phyloP scores from a whole-genome alignment of 768 basidiomycete genomes.

The Hemileccinum rubropunctum region DNA sequence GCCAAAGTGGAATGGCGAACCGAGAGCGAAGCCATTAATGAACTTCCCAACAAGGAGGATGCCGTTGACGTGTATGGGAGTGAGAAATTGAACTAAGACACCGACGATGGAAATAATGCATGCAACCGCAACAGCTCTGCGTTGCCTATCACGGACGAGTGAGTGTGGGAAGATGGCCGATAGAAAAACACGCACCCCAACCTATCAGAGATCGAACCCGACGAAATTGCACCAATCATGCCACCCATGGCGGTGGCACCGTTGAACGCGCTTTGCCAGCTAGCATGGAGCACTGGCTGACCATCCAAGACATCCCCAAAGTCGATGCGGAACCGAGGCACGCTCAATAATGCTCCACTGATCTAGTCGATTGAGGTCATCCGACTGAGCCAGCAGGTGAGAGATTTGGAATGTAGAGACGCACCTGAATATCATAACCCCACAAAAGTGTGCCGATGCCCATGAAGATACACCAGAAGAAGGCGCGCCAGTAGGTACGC shows the following conservation, averaged over 20 bases:
- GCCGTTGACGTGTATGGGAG: constrained; percentile 20
- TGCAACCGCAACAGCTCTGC: constrained; percentile 22
- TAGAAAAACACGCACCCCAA: constrained; percentile 11
- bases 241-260: constrained; percentile 22
- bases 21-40: constrained; percentile 26
- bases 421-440: constrained; percentile 25
- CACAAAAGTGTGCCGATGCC: constrained; percentile 22
- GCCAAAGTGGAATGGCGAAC: constrained; percentile 3
- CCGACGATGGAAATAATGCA: constrained; percentile 21
- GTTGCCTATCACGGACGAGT: constrained; percentile 9
- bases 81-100: constrained; percentile 22
- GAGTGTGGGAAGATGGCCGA: background rate
- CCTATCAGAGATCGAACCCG: constrained; percentile 22
- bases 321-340: constrained; percentile 25
- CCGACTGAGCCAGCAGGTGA: background rate
- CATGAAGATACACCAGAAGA: constrained; percentile 25
- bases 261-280: constrained; percentile 29
- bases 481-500: constrained; percentile 23
- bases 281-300: constrained; percentile 18
- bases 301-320: constrained; percentile 15
- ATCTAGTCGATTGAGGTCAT: constrained; percentile 6
- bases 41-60: constrained; percentile 24
- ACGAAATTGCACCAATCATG: constrained; percentile 24
- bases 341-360: constrained; percentile 17
- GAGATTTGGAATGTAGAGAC: background rate